phyloP scores from a whole-genome alignment of 805 yeast genomes.

The Grigorovia yakushimaensis region DNA sequence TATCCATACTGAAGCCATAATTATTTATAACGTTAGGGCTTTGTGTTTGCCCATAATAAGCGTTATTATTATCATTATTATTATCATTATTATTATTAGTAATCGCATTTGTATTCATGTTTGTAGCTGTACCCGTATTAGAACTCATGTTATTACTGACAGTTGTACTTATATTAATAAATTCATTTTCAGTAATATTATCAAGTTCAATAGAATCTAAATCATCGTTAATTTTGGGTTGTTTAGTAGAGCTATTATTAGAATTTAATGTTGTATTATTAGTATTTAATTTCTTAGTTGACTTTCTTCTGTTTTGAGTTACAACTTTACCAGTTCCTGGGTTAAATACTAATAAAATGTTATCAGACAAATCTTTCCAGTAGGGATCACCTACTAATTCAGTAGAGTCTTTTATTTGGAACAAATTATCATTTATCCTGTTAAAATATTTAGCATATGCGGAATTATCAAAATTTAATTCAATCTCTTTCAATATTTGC shows the following conservation, averaged over 20 bases:
- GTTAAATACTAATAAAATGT: conserved; percentile 22
- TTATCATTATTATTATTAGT: too few relatives aligned
- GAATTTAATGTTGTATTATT: too few relatives aligned
- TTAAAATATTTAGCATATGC: conserved; percentile 25
- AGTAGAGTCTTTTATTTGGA: conserved; percentile 23
- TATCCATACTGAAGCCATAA: conserved; percentile 5
- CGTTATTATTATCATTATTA: too few relatives aligned
- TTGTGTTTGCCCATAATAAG: too few relatives aligned
- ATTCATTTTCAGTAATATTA: conserved; percentile 4
- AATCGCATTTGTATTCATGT: too few relatives aligned
- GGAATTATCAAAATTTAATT: conserved; percentile 24
- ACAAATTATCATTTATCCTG: conserved; percentile 21
- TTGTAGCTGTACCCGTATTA: neutral
- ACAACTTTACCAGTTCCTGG: conserved; percentile 23
- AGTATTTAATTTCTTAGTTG: conserved; percentile 1
- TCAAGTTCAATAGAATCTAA: neutral
- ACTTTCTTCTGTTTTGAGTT: conserved; percentile 13
- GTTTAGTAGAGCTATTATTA: too few relatives aligned
- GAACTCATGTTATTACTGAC: conserved; percentile 7
- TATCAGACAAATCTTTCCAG: conserved; percentile 21
- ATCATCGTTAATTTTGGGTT: neutral
- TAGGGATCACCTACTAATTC: conserved; percentile 22
- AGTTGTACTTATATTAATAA: conserved; percentile 5
- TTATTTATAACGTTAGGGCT: too few relatives aligned
- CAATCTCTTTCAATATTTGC: conserved; percentile 27